Evolutionary conservation across 768 basidiomycete species (phyloP), one percentile per base, ranked within the genome.

Genomic region (Amylocystis lapponica): DNA sequence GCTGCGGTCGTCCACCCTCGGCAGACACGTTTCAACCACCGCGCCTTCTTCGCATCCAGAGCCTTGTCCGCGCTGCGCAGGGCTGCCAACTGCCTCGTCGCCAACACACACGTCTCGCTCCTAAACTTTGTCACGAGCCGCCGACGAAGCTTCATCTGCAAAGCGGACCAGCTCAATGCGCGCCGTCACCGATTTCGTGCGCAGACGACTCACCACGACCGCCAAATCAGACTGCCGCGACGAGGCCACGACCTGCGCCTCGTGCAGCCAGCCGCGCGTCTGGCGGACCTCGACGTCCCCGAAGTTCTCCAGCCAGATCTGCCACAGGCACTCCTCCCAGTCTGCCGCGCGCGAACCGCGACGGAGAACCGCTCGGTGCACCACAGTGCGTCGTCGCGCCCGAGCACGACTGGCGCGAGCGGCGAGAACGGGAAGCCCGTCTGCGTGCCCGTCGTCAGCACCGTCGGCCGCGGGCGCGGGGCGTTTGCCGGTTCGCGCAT

Each of bases 241-340:
- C 23, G 36, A 34, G 6, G 19, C 8, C 4, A 17, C 7, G 12
- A 21, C 7, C 16, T 13, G 21, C 23, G 39, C 31, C 27, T 20
- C 35, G 36, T 26, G 36, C 9, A 41, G 47, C 48, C 52, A 62
- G 32, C 48, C 51, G n/a, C 46, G 46, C 29, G 47, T 57, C 38
- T 35, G 58, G 34, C 52, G 57, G 17, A 57, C 58, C 9, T 48
- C 54, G 5, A 66, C 57, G 11, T 61, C 60, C 12, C 79, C 80
- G 27, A 68, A 70, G 42, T 66, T 71, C 43, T 78, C 74, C 21
- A 83, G 66, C 66, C 75, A 75, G 44, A 81, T 46, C 51, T 79
- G 76, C 81, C 81, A 84, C 12, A 83, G 59, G 55, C 82, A 84
- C 45, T 80, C 77, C 26, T 70, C 65, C 81, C 81, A 84, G 45